Evolutionary conservation across 2,329 filamentous ascomycete species (phyloP).

Genomic region (Cadophora luteo-olivacea): DNA sequence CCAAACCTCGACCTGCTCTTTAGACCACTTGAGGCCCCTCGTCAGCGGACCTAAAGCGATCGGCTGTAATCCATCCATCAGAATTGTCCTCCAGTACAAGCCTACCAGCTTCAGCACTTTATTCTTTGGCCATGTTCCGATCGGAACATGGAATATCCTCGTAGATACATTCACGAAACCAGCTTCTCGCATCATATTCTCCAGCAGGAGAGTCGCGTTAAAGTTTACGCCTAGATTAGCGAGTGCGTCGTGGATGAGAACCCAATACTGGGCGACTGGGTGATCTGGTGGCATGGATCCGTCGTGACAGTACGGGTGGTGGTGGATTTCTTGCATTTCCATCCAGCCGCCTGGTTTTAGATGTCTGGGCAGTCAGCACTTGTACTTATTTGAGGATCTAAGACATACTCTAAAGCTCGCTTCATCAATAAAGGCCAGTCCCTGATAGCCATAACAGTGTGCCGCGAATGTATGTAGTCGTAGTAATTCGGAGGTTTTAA

Average conservation of each 20-base stretch:
- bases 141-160: conserved; percentile 51
- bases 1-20: conserved; percentile 56
- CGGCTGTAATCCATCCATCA: conserved; percentile 57
- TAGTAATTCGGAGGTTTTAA: conserved; percentile 60
- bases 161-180: conserved; percentile 57
- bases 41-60: conserved; percentile 60
- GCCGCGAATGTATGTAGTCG: conserved; percentile 66
- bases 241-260: conserved; percentile 53
- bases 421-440: conserved; percentile 59
- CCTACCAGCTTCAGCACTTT: conserved; percentile 58
- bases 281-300: conserved; percentile 49
- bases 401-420: conserved; percentile 53
- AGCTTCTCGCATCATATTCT: conserved; percentile 54
- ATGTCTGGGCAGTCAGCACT: conserved; percentile 48
- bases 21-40: conserved; percentile 55
- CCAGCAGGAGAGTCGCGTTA: conserved; percentile 51
- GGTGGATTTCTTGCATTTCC: conserved; percentile 61
- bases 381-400: not conserved
- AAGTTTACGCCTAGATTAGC: conserved; percentile 54
- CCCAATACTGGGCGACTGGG: conserved; percentile 55
- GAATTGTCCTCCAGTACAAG: conserved; percentile 57
- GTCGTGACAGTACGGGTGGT: conserved; percentile 54
- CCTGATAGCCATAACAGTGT: conserved; percentile 61
- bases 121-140: conserved; percentile 53
- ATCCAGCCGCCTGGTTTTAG: conserved; percentile 62